Conservation (phyloP, 257 asterid species). For the Verbena officinalis region DNA sequence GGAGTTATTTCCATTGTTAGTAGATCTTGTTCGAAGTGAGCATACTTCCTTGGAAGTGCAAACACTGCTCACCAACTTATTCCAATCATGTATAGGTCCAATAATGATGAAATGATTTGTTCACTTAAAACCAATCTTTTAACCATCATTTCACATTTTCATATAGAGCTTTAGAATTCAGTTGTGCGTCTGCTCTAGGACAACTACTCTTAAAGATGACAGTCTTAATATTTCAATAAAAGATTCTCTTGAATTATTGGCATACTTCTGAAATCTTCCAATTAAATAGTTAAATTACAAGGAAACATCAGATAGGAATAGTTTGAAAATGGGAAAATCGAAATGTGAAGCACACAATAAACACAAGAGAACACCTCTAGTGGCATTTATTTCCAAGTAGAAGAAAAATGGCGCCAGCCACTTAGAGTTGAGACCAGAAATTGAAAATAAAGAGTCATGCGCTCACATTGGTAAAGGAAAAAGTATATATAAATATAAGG, state of each 20-base stretch:
- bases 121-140: background rate
- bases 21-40: slow-evolving; percentile 91
- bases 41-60: slow-evolving; percentile 87
- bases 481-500: too few relatives aligned
- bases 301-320: background rate
- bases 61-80: slow-evolving; percentile 65
- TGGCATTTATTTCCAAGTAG: background rate
- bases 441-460: background rate
- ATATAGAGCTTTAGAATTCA: too few relatives aligned
- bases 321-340: background rate
- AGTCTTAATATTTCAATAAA: background rate
- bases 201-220: background rate
- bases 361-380: background rate
- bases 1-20: slow-evolving; percentile 67
- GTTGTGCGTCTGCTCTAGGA: too few relatives aligned
- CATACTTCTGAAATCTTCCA: background rate
- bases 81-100: slow-evolving; percentile 76
- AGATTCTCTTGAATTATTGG: too few relatives aligned
- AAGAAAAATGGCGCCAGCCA: background rate
- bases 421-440: background rate
- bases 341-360: background rate
- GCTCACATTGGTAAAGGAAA: background rate
- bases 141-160: too few relatives aligned
- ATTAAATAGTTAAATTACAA: background rate
- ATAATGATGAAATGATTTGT: slow-evolving; percentile 44